phyloP scores from a whole-genome alignment of 2,329 filamentous ascomycete genomes.

The Ophidiomyces ophidiicola region DNA sequence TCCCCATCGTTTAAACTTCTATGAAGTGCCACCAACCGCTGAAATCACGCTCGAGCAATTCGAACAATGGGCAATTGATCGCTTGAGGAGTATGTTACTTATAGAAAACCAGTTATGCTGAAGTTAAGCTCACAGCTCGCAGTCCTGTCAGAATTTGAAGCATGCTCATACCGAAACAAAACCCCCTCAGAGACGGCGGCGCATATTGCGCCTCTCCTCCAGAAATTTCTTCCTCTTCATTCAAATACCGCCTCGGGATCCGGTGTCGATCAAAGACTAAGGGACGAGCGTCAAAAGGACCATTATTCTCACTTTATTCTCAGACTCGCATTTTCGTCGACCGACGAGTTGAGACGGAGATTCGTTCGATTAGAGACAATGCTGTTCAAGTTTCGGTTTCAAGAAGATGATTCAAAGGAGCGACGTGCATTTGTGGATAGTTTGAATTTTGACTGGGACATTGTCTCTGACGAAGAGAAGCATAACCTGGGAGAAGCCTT shows the following conservation, averaged over 20 bases:
- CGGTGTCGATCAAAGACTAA: conserved; percentile 41
- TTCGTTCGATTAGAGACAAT: conserved; percentile 80
- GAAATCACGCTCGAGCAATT: conserved; percentile 96
- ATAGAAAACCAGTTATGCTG: not conserved
- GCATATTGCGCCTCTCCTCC: conserved; percentile 74
- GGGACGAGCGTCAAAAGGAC: conserved; percentile 74
- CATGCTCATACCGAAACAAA: conserved; percentile 90
- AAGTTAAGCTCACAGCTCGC: not conserved
- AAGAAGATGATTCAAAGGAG: conserved; percentile 62
- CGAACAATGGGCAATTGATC: conserved; percentile 95
- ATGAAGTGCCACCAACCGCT: conserved; percentile 71
- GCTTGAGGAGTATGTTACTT: conserved; percentile 53
- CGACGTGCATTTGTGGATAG: conserved; percentile 62
- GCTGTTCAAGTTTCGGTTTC: conserved; percentile 73
- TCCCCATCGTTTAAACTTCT: conserved; percentile 81
- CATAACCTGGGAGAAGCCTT: conserved; percentile 52
- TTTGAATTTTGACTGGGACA: conserved; percentile 73
- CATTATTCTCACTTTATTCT: conserved; percentile 98
- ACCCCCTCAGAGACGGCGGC: conserved; percentile 64
- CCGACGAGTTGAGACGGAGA: conserved; percentile 75
- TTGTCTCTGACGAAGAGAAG: conserved; percentile 68
- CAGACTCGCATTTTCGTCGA: conserved; percentile 79
- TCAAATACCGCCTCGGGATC: conserved; percentile 55
- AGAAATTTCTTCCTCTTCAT: conserved; percentile 74
- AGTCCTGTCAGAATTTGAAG: conserved; percentile 52